A percentile compares a stretch with the other conserved stretches of the same genome.
Conservation (phyloP, 83 land plant species). For the Thuja plicata region DNA sequence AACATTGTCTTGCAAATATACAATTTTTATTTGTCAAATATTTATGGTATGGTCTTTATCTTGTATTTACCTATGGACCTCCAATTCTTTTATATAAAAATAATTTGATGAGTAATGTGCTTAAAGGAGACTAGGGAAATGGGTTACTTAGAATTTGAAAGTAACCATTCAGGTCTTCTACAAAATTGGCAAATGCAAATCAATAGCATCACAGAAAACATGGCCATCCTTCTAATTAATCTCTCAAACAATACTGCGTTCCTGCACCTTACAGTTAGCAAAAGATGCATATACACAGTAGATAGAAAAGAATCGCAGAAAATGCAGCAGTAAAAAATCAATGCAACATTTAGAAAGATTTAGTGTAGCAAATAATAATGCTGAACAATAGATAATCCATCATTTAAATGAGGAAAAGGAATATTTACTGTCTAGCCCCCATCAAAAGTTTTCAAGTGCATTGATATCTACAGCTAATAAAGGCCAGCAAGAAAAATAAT, state of each 20-base stretch:
- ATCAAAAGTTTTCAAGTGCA: too few relatives aligned
- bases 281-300: too few relatives aligned
- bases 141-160: neutral
- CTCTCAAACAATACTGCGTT: neutral
- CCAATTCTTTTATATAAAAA: neutral
- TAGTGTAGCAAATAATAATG: too few relatives aligned
- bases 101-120: neutral
- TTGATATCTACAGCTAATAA: too few relatives aligned
- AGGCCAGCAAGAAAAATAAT: too few relatives aligned
- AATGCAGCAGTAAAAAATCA: too few relatives aligned
- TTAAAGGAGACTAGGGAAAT: neutral
- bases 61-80: neutral
- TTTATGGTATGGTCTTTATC: neutral
- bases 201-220: neutral
- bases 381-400: too few relatives aligned
- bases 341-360: too few relatives aligned
- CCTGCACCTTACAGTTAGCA: too few relatives aligned
- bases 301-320: too few relatives aligned
- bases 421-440: too few relatives aligned
- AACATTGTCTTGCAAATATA: neutral
- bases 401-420: too few relatives aligned
- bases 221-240: neutral
- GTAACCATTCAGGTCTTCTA: neutral
- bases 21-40: neutral
- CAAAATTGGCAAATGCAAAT: neutral